Percentiles rank a stretch among this genome's conserved stretches.
Evolutionary conservation across 1,284 basidiomycete genomes (phyloP).

Genomic region (Boletus mariae): DNA sequence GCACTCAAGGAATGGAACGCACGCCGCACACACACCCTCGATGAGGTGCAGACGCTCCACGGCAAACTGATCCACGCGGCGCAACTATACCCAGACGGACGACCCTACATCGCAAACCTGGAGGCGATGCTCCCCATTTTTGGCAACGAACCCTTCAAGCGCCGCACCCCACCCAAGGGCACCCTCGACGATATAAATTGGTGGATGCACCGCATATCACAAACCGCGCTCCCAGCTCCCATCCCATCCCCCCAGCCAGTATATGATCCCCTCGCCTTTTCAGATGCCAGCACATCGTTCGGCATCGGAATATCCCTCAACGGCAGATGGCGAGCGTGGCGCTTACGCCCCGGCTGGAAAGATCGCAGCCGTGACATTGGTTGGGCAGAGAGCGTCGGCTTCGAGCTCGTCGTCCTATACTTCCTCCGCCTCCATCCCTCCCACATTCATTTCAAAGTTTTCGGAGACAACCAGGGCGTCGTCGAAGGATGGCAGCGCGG

Average conservation of each 20-base stretch:
- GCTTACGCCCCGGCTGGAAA: background rate
- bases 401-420: constrained; percentile 27
- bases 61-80: constrained; percentile 2
- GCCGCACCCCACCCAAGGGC: background rate
- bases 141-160: background rate
- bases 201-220: background rate
- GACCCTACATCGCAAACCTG: background rate
- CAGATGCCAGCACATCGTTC: constrained; percentile 5
- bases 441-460: constrained; percentile 16
- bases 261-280: background rate
- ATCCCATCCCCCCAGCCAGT: background rate
- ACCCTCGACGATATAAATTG: background rate
- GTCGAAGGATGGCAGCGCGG: constrained; percentile 40
- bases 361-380: constrained; percentile 11
- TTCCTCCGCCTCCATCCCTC: background rate
- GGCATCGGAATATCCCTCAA: constrained; percentile 7
- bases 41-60: background rate
- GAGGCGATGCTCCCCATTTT: constrained; percentile 1
- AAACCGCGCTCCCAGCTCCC: background rate
- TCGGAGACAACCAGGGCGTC: constrained; percentile 39
- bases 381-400: constrained; percentile 9
- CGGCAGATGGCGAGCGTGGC: background rate
- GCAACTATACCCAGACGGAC: background rate
- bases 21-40: background rate
- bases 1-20: background rate